Evolutionary conservation across 2,329 filamentous ascomycete species (phyloP).

Genomic region (Diaporthe humulicola): DNA sequence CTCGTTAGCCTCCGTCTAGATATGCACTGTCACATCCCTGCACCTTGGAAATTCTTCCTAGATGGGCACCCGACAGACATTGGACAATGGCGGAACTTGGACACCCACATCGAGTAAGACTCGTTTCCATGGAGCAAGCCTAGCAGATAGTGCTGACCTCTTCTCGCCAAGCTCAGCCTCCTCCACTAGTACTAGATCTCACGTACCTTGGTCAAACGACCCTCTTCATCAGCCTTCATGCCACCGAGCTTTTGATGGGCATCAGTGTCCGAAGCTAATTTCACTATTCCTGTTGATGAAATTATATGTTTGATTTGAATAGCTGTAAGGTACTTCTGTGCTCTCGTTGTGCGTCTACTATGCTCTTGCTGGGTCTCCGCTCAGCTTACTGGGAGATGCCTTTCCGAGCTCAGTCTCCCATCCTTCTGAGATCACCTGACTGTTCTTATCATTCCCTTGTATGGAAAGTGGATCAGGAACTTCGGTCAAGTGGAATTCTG

Average conservation of each 20-base stretch:
- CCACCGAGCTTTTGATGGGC: background rate
- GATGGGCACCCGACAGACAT: background rate
- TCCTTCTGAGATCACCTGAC: background rate
- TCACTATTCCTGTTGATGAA: background rate
- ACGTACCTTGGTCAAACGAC: background rate
- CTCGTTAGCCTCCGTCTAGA: background rate
- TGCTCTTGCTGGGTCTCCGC: background rate
- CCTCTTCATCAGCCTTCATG: background rate
- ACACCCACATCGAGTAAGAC: background rate
- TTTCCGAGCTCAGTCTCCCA: background rate
- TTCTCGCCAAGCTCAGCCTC: conserved; percentile 28
- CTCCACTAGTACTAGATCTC: background rate
- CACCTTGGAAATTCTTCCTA: background rate
- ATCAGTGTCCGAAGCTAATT: background rate
- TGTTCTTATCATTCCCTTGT: background rate
- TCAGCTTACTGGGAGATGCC: background rate
- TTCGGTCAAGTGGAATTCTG: background rate
- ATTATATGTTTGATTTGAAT: background rate
- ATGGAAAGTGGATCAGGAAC: background rate
- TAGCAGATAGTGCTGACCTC: conserved; percentile 9
- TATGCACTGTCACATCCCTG: background rate
- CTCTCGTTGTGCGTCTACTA: background rate
- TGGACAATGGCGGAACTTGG: background rate
- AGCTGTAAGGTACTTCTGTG: too few relatives aligned
- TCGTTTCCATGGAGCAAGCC: background rate